Evolutionary conservation across 257 asterid species (phyloP).

Genomic region (Fraxinus quadrangulata): DNA sequence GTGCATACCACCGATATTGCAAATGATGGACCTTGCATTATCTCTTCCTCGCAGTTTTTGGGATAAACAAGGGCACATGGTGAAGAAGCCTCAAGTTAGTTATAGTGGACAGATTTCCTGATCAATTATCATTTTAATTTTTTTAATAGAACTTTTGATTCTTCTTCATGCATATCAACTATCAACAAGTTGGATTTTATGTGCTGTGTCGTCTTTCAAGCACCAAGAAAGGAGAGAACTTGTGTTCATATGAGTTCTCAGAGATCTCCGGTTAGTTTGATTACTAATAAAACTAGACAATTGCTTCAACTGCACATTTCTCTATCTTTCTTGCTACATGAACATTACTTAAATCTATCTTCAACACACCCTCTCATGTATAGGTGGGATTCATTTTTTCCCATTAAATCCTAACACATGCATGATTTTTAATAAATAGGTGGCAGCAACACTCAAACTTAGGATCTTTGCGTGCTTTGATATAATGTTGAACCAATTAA

Average conservation of each 20-base stretch:
- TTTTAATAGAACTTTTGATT: neutral
- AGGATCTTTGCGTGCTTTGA: too few relatives aligned
- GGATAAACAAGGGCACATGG: conserved; percentile 77
- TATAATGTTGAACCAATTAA: too few relatives aligned
- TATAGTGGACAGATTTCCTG: conserved; percentile 13
- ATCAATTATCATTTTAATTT: conserved; percentile 17
- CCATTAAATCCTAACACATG: too few relatives aligned
- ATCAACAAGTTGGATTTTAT: neutral
- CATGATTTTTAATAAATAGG: too few relatives aligned
- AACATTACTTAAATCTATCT: too few relatives aligned
- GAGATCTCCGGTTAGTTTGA: neutral
- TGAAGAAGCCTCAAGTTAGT: conserved; percentile 92
- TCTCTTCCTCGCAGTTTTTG: conserved; percentile 61
- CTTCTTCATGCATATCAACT: conserved; percentile 7
- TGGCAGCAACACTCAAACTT: too few relatives aligned
- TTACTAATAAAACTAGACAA: neutral
- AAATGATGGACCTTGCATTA: conserved; percentile 8
- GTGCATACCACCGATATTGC: conserved; percentile 7
- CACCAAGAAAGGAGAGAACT: neutral
- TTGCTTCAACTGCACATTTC: neutral
- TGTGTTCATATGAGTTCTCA: neutral
- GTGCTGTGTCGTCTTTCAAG: neutral
- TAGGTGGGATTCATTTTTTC: too few relatives aligned
- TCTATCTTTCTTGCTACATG: neutral
- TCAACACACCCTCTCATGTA: too few relatives aligned